Conservation (phyloP, 2,329 filamentous ascomycete genomes). For the Huntiella bhutanensis region DNA sequence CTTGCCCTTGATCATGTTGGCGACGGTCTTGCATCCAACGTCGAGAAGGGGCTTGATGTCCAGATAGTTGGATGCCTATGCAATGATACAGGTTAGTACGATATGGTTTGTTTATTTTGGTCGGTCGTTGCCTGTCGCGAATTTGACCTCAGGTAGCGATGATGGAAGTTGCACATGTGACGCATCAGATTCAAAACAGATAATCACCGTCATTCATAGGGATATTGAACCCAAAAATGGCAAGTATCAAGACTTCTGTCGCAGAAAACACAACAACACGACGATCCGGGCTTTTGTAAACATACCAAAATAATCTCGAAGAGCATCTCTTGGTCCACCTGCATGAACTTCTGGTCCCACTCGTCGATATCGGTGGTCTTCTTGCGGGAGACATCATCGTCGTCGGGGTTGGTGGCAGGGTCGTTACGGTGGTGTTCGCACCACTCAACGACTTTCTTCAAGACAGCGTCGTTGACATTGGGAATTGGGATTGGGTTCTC, state of each 20-base stretch:
- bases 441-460: constrained; percentile 96
- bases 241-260: too few species aligned
- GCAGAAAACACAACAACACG: too few species aligned
- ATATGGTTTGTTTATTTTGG: not conserved
- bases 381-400: constrained; percentile 85
- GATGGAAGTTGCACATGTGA: not conserved
- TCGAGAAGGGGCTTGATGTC: constrained; percentile 97
- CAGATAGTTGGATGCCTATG: constrained; percentile 85
- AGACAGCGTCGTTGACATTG: constrained; percentile 82
- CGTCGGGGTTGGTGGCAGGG: constrained; percentile 61
- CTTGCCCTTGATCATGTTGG: constrained; percentile 99
- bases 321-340: constrained; percentile 98
- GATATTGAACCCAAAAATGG: too few species aligned
- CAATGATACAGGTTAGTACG: too few species aligned
- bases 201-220: too few species aligned
- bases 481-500: constrained; percentile 68
- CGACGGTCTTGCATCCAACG: constrained; percentile 97
- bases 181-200: not conserved
- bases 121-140: not conserved
- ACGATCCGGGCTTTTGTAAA: constrained; percentile 12
- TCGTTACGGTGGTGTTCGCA: constrained; percentile 89
- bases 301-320: constrained; percentile 95
- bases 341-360: constrained; percentile 99
- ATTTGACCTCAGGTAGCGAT: not conserved
- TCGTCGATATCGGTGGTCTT: constrained; percentile 98